Evolutionary conservation across 495 filamentous ascomycete species (phyloP), one percentile per base, ranked within the genome.

Genomic region (Penicillium flavigenum): DNA sequence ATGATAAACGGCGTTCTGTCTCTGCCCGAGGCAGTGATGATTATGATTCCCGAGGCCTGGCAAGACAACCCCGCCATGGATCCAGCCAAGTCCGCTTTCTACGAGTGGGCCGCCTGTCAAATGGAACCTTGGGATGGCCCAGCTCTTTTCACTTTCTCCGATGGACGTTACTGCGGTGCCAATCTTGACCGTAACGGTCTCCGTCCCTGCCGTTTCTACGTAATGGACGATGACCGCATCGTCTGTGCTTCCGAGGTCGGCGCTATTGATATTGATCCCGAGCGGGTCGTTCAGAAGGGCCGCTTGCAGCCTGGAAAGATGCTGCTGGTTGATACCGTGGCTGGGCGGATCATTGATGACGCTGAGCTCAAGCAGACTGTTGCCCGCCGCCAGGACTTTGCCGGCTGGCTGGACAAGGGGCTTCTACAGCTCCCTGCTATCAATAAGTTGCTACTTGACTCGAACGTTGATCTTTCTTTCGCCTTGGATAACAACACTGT

Each of bases 91-190:
- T 90, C 93, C 29, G 93, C 94, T 39, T 99, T 97, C 76, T 99
- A 99, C 75, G 94, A 99, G 72, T 99, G 94, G 94, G 94, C 94
- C 59, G 93, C 92, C 44, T 99, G 94, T 75, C 88, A 96, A 80
- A 99, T 99, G 94, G 94, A 99, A 77, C 93, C 94, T 27, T 99
- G 94, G 94, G 94, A 99, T 74, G 94, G 94, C 9, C 94, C 94
- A 16, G 94, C 94, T 57, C 83, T 99, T 24, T 99, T 99, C 79
- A 97, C 93, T 3, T 99, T 99, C 73, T 89, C 95, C 27, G 94
- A 99, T 73, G 94, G 94, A 50, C 85, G 94, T 59, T 99, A 96
- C 79, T 99, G 94, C 64, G 94, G 94, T 81, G 94, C 94, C 51
- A 98, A 96, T 67, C 82, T 99, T n/a, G 94, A 99, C 77, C 87